These are phyloP conservation scores for Alternaria postmessia DNA, from an alignment of 2,329 filamentous ascomycete species.

Conservation along the genomic window DNA sequence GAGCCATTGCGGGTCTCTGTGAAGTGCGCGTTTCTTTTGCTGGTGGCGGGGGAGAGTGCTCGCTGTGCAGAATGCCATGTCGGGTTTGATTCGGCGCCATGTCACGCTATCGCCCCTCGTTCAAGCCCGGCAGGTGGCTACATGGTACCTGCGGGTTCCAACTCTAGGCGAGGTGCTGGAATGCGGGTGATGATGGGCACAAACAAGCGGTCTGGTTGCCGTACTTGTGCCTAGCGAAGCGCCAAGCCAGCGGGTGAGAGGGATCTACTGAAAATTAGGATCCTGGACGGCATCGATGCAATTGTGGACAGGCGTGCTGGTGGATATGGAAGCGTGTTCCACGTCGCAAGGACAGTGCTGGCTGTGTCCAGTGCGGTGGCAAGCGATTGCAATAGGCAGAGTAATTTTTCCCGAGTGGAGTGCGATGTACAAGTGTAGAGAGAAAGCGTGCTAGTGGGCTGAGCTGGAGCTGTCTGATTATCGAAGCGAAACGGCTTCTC, in stretches of 20 bases:
- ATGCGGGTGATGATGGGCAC: constrained; percentile 30
- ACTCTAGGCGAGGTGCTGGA: constrained; percentile 26
- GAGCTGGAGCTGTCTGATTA: constrained; percentile 25
- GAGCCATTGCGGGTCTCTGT: constrained; percentile 18
- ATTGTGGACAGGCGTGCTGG: constrained; percentile 13
- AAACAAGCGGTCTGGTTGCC: constrained; percentile 44
- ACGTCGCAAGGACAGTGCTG: constrained; percentile 24
- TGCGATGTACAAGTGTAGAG: constrained; percentile 6
- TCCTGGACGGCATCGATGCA: constrained; percentile 18
- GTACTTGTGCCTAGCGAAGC: constrained; percentile 18
- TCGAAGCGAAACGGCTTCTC: constrained; percentile 24
- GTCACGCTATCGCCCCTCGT: background rate
- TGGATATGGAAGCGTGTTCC: constrained; percentile 15
- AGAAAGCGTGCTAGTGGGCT: constrained; percentile 21
- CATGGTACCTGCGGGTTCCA: constrained; percentile 15
- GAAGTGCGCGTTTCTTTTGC: background rate
- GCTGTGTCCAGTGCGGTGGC: constrained; percentile 34
- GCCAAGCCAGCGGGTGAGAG: constrained; percentile 32
- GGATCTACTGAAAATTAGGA: constrained; percentile 30
- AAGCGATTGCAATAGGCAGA: constrained; percentile 14
- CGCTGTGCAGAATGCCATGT: background rate
- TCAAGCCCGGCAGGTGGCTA: constrained; percentile 12
- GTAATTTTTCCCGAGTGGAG: constrained; percentile 28
- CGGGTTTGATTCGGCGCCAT: background rate
- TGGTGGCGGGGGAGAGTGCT: background rate